Evolutionary conservation across 306 rosid species (phyloP).

Genomic region (Prinsepia uniflora): DNA sequence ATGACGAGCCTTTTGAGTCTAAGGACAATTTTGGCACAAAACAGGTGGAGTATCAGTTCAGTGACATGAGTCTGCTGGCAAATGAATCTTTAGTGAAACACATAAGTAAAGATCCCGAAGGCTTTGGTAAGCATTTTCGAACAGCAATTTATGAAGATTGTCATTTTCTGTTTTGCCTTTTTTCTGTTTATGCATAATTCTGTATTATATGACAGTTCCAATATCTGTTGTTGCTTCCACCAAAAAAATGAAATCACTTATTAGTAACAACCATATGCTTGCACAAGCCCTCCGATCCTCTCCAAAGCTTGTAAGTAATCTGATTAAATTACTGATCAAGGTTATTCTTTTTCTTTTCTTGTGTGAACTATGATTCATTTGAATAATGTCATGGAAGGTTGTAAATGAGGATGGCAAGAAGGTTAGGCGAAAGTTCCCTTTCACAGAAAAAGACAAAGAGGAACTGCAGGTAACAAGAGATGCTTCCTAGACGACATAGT

Average conservation of each 20-base stretch:
- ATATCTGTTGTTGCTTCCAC: slow-evolving; percentile 67
- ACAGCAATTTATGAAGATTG: not conserved
- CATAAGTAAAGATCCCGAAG: slow-evolving; percentile 84
- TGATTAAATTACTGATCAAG: not conserved
- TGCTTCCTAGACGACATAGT: not conserved
- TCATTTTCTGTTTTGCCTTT: not conserved
- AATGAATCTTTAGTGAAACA: slow-evolving; percentile 81
- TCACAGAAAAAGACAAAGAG: slow-evolving; percentile 81
- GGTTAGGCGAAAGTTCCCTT: slow-evolving; percentile 75
- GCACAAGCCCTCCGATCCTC: slow-evolving; percentile 73
- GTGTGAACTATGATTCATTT: not conserved
- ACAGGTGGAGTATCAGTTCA: slow-evolving; percentile 90
- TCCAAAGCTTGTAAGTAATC: slow-evolving; percentile 72
- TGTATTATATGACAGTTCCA: slow-evolving; percentile 53
- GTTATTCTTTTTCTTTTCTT: not conserved
- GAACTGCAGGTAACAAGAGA: slow-evolving; percentile 62
- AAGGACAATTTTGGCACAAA: slow-evolving; percentile 12
- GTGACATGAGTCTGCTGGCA: slow-evolving; percentile 85
- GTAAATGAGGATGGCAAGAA: slow-evolving; percentile 75
- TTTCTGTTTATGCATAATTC: slow-evolving; percentile 1
- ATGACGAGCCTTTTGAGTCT: not conserved
- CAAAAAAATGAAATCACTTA: slow-evolving; percentile 72
- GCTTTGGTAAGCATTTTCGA: slow-evolving; percentile 57
- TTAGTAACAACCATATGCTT: slow-evolving; percentile 46
- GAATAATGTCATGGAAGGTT: slow-evolving; percentile 42